Percentiles rank a stretch among this genome's conserved stretches.
Evolutionary conservation across 202 grass and related monocot genomes (phyloP).

Genomic region (Elaeis oleifera): DNA sequence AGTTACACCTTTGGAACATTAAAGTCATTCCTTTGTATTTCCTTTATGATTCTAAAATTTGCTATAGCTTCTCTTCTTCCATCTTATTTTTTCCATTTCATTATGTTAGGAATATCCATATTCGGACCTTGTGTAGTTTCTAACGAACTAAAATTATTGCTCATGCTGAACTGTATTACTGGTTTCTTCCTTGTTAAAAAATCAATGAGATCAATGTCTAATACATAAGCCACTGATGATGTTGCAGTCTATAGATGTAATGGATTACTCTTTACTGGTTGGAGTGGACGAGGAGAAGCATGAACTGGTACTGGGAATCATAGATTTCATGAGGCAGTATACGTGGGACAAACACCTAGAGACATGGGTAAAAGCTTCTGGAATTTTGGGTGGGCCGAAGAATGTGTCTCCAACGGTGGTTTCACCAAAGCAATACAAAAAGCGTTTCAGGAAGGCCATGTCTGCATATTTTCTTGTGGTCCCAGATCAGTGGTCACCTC

Average conservation of each 20-base stretch:
- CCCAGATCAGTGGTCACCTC: conserved; percentile 79
- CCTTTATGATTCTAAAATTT: too few relatives aligned
- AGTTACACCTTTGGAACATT: too few relatives aligned
- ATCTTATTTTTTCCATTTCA: too few relatives aligned
- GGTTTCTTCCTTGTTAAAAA: background rate
- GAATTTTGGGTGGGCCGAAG: conserved; percentile 86
- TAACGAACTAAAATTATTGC: too few relatives aligned
- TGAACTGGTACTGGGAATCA: conserved; percentile 85
- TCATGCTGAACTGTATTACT: too few relatives aligned
- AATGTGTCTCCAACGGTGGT: conserved; percentile 90
- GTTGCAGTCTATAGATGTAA: conserved; percentile 85
- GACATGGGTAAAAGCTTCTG: conserved; percentile 97
- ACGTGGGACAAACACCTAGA: conserved; percentile 97
- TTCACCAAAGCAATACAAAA: conserved; percentile 97
- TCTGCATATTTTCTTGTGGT: conserved; percentile 90
- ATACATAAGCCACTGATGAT: conserved; percentile 20
- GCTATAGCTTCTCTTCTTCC: too few relatives aligned
- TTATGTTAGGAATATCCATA: too few relatives aligned
- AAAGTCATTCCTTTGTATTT: too few relatives aligned
- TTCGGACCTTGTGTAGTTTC: too few relatives aligned
- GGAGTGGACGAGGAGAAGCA: conserved; percentile 83
- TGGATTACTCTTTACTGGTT: conserved; percentile 92
- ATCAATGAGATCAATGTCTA: conserved; percentile 18
- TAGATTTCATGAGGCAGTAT: conserved; percentile 97
- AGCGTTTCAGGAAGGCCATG: conserved; percentile 92